A percentile compares a stretch with the other conserved stretches of the same genome.
Evolutionary conservation across 2,329 filamentous ascomycete genomes (phyloP).

Genomic region (Nectriaceae sp.): DNA sequence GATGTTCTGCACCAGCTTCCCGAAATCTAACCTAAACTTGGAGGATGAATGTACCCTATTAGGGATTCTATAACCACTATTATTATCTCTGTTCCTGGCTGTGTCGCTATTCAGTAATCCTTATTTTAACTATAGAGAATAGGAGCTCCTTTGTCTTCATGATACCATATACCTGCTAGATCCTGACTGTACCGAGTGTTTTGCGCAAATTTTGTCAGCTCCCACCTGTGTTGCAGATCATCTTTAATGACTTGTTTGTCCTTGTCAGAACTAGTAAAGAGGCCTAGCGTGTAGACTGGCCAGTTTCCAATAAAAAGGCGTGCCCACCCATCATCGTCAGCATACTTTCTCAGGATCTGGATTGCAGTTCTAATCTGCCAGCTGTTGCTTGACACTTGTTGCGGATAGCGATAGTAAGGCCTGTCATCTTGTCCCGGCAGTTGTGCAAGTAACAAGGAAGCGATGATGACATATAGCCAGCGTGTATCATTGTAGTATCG

Average conservation of each 20-base stretch:
- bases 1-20: too few species aligned
- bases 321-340: conserved; percentile 17
- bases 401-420: too few species aligned
- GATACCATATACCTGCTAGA: conserved; percentile 20
- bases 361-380: conserved; percentile 19
- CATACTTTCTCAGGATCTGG: conserved; percentile 13
- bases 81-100: too few species aligned
- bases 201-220: conserved; percentile 17
- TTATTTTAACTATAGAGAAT: too few species aligned
- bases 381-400: background rate
- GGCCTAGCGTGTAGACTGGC: conserved; percentile 23
- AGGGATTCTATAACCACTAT: too few species aligned
- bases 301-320: conserved; percentile 29
- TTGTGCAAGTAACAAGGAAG: conserved; percentile 20
- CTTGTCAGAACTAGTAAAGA: conserved; percentile 11
- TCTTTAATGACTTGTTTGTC: conserved; percentile 13
- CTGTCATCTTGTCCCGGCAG: background rate
- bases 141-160: too few species aligned
- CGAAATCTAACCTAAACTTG: too few species aligned
- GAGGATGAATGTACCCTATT: too few species aligned
- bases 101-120: too few species aligned
- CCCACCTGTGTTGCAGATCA: conserved; percentile 19
- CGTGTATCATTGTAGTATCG: conserved; percentile 15
- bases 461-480: conserved; percentile 17
- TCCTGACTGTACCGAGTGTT: conserved; percentile 16